Conservation (phyloP, 306 rosid genomes). For the Delonix regia region DNA sequence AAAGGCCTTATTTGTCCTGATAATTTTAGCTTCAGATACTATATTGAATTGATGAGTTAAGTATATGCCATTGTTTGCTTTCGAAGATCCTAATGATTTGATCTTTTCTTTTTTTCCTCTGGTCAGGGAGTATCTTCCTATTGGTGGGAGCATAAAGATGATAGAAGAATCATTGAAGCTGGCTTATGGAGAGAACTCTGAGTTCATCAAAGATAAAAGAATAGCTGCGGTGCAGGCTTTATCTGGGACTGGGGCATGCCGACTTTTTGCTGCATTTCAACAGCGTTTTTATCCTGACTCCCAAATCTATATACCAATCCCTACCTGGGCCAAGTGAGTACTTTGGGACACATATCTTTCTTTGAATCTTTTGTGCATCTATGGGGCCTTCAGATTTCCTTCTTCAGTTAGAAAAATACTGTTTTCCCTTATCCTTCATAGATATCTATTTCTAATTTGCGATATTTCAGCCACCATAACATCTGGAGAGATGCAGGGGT, state of each 20-base stretch:
- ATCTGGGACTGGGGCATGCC: conserved; percentile 97
- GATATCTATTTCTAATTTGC: conserved; percentile 33
- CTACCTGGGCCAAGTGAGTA: conserved; percentile 92
- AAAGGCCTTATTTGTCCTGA: background rate
- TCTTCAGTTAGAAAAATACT: background rate
- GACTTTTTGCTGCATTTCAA: conserved; percentile 93
- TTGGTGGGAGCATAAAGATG: conserved; percentile 87
- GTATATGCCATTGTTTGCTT: conserved; percentile 7
- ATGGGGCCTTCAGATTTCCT: conserved; percentile 16
- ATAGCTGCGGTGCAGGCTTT: conserved; percentile 96
- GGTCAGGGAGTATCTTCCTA: conserved; percentile 94
- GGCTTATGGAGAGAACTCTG: conserved; percentile 91
- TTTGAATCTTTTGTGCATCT: conserved; percentile 23
- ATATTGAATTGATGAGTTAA: background rate
- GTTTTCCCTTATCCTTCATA: conserved; percentile 8
- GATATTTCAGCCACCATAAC: conserved; percentile 84
- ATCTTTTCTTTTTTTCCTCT: conserved; percentile 8
- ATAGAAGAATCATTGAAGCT: conserved; percentile 88
- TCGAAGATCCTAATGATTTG: conserved; percentile 12
- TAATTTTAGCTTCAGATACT: conserved; percentile 5
- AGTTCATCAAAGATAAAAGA: conserved; percentile 77
- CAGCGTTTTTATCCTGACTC: conserved; percentile 82
- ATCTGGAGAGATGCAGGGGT: conserved; percentile 97
- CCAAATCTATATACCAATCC: conserved; percentile 84
- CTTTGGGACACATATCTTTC: background rate